Percentiles rank a stretch among this genome's conserved stretches.
These are phyloP conservation scores for Psilocybe cubensis DNA, from an alignment of 768 basidiomycete genomes.

Conservation along the genomic window DNA sequence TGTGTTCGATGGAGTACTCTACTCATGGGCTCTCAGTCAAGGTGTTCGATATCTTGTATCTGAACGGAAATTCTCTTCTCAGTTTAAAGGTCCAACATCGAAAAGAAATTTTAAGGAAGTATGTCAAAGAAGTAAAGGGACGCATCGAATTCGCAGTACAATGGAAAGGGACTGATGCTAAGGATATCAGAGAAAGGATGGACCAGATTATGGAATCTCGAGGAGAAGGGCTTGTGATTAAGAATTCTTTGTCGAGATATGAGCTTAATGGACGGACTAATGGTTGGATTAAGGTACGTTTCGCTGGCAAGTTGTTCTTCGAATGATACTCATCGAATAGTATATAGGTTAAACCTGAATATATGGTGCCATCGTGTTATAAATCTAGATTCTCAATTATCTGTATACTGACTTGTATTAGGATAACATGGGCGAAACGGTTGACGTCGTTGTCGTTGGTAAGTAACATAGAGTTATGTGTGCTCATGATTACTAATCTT, in stretches of 20 bases:
- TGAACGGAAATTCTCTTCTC: conserved; percentile 83
- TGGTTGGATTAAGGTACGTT: conserved; percentile 90
- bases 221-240: conserved; percentile 94
- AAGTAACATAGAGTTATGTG: conserved; percentile 24
- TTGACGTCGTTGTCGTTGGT: conserved; percentile 92
- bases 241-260: conserved; percentile 82
- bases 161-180: conserved; percentile 73
- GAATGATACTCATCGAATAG: background rate
- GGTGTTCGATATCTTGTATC: conserved; percentile 90
- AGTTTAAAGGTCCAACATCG: conserved; percentile 74
- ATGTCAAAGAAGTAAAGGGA: conserved; percentile 71
- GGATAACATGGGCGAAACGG: conserved; percentile 93
- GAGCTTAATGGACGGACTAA: conserved; percentile 84
- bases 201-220: conserved; percentile 81
- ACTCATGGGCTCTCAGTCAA: conserved; percentile 64
- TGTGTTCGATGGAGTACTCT: background rate
- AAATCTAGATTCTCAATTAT: background rate
- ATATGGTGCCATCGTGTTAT: conserved; percentile 58
- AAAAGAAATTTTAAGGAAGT: conserved; percentile 74
- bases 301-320: background rate
- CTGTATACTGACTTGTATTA: conserved; percentile 25
- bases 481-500: background rate
- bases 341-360: conserved; percentile 79
- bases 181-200: conserved; percentile 82
- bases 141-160: conserved; percentile 81